A percentile compares a stretch with the other conserved stretches of the same genome.
These are phyloP conservation scores for Monilinia vaccinii-corymbosi DNA, from an alignment of 2,329 filamentous ascomycete genomes.

Conservation along the genomic window DNA sequence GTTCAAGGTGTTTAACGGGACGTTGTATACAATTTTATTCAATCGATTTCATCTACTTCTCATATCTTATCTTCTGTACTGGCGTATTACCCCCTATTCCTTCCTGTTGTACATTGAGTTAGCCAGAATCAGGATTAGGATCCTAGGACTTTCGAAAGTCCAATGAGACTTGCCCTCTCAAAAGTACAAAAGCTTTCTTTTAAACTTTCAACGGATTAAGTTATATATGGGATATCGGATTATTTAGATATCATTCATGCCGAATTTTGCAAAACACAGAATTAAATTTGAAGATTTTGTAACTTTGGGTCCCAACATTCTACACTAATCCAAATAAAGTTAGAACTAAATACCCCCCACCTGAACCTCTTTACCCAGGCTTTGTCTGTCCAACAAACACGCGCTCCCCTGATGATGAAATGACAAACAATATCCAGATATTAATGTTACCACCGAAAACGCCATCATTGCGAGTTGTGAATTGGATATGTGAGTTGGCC, in stretches of 20 bases:
- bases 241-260: background rate
- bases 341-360: slow-evolving; percentile 1
- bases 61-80: background rate
- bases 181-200: background rate
- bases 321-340: background rate
- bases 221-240: background rate
- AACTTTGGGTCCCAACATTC: background rate
- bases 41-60: background rate
- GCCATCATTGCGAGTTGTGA: background rate
- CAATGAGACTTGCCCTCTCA: background rate
- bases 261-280: background rate
- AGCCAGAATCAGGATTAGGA: background rate
- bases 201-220: background rate
- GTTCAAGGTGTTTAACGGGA: slow-evolving; percentile 14
- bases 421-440: background rate
- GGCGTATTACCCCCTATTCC: background rate
- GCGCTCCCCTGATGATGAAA: background rate
- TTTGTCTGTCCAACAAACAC: slow-evolving; percentile 3
- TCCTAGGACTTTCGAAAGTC: background rate
- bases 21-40: background rate
- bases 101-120: background rate
- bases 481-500: background rate
- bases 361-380: background rate
- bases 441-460: background rate
- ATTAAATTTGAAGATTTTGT: background rate